Evolutionary conservation across 257 asterid genomes (phyloP), one percentile per base, ranked within the genome.

Genomic region (Penstemon davidsonii): DNA sequence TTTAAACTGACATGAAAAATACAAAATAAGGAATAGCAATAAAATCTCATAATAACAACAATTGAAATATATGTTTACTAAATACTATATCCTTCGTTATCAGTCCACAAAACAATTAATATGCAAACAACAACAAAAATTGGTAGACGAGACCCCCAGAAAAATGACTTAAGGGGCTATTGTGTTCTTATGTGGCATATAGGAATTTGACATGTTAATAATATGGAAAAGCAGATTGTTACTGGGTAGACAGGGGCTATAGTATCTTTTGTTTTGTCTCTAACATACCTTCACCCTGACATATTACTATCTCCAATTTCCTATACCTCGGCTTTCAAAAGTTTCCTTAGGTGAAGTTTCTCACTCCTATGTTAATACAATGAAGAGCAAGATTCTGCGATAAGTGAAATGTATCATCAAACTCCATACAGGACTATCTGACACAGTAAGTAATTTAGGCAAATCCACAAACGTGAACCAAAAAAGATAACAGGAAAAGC

Each of bases 401-500:
- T 39, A 47, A 7, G 49, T 39, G 43, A 56, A 33, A 58, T 37
- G 56, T 6, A 41, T 60, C 38, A 36, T 4, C 8, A 47, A 64
- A 49, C 46, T 46, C 62, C 42, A 25, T 5, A 42, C 18, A 46
- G 46, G 50, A 63, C 65, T 51, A 18, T 38, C 18, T 62, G 60
- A 11, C 50, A 50, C 25, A 51, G 40, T 47, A 11, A 12, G 49
- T 40, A 39, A 55, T 55, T 66, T 49, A 52, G 36, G 50, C 50
- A 8, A 69, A 59, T 57, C 64, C 52, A 39, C 51, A 10, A 40
- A 38, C 41, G 33, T 44, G 69, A 18, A 51, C 47, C 7, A 18
- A 51, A 53, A 11, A 51, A 11, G 41, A 66, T 15, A 42, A 44
- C 68, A 60, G 25, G 11, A 47, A 51, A 53, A 40, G 8, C 62